A percentile compares a stretch with the other conserved stretches of the same genome.
phyloP scores from a whole-genome alignment of 2,329 filamentous ascomycete species.

The Claviceps purpurea region DNA sequence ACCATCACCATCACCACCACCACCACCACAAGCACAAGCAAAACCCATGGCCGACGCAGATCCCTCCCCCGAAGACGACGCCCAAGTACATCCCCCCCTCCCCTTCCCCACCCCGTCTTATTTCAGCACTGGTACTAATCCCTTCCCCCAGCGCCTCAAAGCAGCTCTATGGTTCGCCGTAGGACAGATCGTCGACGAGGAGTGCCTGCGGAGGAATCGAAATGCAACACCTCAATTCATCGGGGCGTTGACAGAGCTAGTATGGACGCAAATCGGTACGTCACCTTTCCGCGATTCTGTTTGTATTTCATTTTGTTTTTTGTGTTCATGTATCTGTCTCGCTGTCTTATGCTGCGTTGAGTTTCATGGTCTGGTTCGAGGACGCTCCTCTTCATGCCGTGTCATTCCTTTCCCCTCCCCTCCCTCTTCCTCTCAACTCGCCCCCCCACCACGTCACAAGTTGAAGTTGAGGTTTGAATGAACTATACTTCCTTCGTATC shows the following conservation, averaged over 20 bases:
- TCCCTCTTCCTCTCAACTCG: too few species aligned
- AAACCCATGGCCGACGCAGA: slow-evolving; percentile 19
- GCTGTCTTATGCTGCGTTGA: not conserved
- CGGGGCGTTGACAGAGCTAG: slow-evolving; percentile 70
- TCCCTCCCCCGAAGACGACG: slow-evolving; percentile 17
- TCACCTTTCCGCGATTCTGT: slow-evolving; percentile 17
- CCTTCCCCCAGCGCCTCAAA: slow-evolving; percentile 55
- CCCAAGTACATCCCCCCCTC: slow-evolving; percentile 17
- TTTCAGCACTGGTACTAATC: too few species aligned
- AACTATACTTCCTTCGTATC: not conserved
- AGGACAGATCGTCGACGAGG: slow-evolving; percentile 79
- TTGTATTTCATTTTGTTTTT: not conserved
- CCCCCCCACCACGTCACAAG: too few species aligned
- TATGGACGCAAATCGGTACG: slow-evolving; percentile 73
- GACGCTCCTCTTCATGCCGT: too few species aligned
- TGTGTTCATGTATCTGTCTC: not conserved
- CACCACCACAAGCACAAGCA: not conserved
- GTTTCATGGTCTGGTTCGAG: too few species aligned
- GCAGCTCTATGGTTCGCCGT: slow-evolving; percentile 73
- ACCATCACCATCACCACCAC: not conserved
- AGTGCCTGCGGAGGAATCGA: slow-evolving; percentile 46
- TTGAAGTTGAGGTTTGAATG: too few species aligned
- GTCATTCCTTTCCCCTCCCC: too few species aligned
- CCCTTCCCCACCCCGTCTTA: too few species aligned
- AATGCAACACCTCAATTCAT: slow-evolving; percentile 92